Percentiles rank a stretch among this genome's conserved stretches.
Conservation (phyloP, 1,284 basidiomycete species). For the Cutaneotrichosporon daszewskae region DNA sequence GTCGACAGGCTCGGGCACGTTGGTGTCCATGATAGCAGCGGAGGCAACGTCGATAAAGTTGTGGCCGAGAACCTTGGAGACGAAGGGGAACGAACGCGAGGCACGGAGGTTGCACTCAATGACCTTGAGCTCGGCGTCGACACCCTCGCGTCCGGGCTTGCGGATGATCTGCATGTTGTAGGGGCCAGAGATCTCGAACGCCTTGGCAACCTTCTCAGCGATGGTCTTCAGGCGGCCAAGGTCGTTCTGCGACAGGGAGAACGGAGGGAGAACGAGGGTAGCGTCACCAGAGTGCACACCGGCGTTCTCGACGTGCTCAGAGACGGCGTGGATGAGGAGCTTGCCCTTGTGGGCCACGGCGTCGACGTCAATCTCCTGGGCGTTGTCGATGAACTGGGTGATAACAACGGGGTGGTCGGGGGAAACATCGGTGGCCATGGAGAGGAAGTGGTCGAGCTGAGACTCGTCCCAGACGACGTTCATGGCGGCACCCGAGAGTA, state of each 20-base stretch:
- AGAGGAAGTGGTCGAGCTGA: slow-evolving; percentile 83
- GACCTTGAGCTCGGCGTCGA: slow-evolving; percentile 73
- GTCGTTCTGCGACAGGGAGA: slow-evolving; percentile 70
- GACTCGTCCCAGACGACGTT: slow-evolving; percentile 95
- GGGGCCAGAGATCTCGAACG: slow-evolving; percentile 94
- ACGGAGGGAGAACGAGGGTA: slow-evolving; percentile 94
- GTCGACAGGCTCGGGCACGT: slow-evolving; percentile 90
- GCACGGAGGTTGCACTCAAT: slow-evolving; percentile 99
- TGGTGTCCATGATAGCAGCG: slow-evolving; percentile 73
- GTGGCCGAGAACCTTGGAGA: slow-evolving; percentile 92
- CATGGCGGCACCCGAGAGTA: slow-evolving; percentile 98
- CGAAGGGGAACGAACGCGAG: slow-evolving; percentile 97
- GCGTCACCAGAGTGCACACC: slow-evolving; percentile 99
- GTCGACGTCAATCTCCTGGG: slow-evolving; percentile 97
- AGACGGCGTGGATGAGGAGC: slow-evolving; percentile 92
- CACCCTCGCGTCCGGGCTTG: slow-evolving; percentile 60
- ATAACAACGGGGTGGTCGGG: slow-evolving; percentile 96
- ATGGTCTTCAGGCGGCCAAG: slow-evolving; percentile 82
- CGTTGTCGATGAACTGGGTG: slow-evolving; percentile 96
- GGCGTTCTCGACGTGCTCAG: slow-evolving; percentile 98
- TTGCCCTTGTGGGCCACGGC: slow-evolving; percentile 92
- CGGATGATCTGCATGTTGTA: slow-evolving; percentile 99
- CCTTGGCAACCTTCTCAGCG: slow-evolving; percentile 87
- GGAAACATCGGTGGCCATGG: slow-evolving; percentile 90
- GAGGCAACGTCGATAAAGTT: slow-evolving; percentile 97